These are phyloP conservation scores for Sideroxylon spinosum DNA, from an alignment of 179 eudicot genomes.

Conservation along the genomic window DNA sequence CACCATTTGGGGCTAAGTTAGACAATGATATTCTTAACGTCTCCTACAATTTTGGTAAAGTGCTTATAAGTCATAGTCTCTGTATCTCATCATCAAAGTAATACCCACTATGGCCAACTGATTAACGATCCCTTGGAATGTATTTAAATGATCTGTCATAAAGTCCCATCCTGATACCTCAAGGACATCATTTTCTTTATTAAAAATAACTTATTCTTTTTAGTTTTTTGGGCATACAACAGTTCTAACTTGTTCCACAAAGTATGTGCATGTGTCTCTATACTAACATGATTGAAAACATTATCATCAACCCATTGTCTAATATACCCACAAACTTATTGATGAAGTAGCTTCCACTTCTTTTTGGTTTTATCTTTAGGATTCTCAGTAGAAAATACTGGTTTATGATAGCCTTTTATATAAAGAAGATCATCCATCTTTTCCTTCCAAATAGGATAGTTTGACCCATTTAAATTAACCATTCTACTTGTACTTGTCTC, in stretches of 20 bases:
- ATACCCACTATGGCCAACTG: too few species aligned
- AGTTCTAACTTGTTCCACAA: constrained; percentile 9
- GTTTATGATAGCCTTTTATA: background rate
- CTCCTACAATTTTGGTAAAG: too few species aligned
- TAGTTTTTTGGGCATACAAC: constrained; percentile 17
- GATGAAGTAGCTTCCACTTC: constrained; percentile 11
- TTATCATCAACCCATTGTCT: constrained; percentile 22
- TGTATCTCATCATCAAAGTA: too few species aligned
- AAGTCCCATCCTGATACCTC: constrained; percentile 13
- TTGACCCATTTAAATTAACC: too few species aligned
- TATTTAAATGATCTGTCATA: constrained; percentile 20
- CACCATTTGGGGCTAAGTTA: too few species aligned
- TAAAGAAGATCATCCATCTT: constrained; percentile 1
- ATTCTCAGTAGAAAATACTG: constrained; percentile 4
- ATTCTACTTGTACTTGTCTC: too few species aligned
- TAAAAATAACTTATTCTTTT: constrained; percentile 20
- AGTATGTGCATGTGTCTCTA: constrained; percentile 9
- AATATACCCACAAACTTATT: constrained; percentile 16
- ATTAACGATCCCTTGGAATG: background rate
- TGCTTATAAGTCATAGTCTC: too few species aligned
- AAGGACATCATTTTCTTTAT: constrained; percentile 15
- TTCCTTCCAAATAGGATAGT: too few species aligned
- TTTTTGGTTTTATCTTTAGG: background rate
- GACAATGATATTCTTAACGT: too few species aligned
- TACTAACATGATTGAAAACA: constrained; percentile 15